Conservation (phyloP, 768 basidiomycete species). For the Mrakia gelida region DNA sequence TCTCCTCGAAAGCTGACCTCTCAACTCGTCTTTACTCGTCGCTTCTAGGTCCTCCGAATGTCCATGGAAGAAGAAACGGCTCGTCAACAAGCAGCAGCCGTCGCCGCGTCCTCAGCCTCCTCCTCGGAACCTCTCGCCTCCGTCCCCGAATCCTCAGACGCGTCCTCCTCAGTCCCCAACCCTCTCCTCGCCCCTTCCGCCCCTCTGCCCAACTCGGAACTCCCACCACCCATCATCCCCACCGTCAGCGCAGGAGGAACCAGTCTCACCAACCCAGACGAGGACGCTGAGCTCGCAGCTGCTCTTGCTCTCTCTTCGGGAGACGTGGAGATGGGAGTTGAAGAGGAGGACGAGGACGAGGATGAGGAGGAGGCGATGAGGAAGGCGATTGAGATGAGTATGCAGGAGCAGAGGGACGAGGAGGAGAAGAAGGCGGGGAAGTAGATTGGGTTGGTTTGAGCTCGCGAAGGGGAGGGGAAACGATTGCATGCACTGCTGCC, state of each 20-base stretch:
- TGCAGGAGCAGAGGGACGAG: constrained; percentile 46
- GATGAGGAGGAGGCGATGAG: constrained; percentile 77
- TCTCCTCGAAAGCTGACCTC: background rate
- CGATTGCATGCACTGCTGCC: too few species aligned
- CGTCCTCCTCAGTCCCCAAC: constrained; percentile 34
- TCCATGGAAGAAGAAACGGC: constrained; percentile 32
- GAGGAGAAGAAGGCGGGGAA: constrained; percentile 33
- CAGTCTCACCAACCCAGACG: constrained; percentile 31
- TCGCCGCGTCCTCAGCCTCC: background rate
- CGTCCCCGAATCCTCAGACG: constrained; percentile 31
- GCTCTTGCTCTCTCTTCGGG: constrained; percentile 67
- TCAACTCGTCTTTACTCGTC: background rate
- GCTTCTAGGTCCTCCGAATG: constrained; percentile 27
- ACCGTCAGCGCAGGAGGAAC: background rate
- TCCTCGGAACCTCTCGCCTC: constrained; percentile 34
- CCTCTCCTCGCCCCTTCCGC: constrained; percentile 39
- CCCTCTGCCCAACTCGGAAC: constrained; percentile 32
- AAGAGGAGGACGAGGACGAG: constrained; percentile 49
- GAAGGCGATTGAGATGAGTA: constrained; percentile 88
- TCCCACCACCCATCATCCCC: constrained; percentile 29
- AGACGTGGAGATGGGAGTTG: constrained; percentile 33
- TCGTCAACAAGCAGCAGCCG: constrained; percentile 38
- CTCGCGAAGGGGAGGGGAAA: too few species aligned
- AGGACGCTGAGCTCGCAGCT: constrained; percentile 64
- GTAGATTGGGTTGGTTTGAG: background rate